Base-by-base conservation (phyloP, 1,284 basidiomycete species). In the Kwoniella shivajii region DNA sequence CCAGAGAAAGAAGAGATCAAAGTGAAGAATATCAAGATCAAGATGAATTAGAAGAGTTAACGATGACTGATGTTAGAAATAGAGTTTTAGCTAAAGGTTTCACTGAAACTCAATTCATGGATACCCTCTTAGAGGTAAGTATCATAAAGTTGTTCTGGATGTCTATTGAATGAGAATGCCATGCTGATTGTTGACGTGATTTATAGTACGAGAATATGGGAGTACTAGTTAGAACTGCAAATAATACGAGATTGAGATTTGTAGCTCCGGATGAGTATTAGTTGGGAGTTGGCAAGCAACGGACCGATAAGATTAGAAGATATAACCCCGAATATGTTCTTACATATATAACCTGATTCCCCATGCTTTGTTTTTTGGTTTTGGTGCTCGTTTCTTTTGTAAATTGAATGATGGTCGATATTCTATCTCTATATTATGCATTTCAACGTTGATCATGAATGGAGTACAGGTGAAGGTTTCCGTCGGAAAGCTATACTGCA, bases 101-200 rank as follows among this genome's bases (percentile, higher is more conserved):
- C 78, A 96, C 90, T 11, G 94, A 98, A 75, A 85, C 84, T 6
- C 88, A 92, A 75, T 81, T 98, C 30, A 90, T 88, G 82, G 87
- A 90, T 64, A 89, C 90, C 0, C 86, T 94, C 54, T 68, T 81
- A 18, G 82, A 88, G 80, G 91, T 92, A 69, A 71, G 86, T 79
- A 24, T 31, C 20, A 6, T 33, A 26, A 14, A 11, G 14, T 16
- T 50, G 9, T 37, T 20, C 20, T 30, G 1, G n/a, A 11, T 30
- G 31, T 34, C 6, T 39, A 14, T 31, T 9, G 13, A 29, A 44
- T 27, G 45, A 49, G 20, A 30, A 24, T 24, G 16, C 6, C 31
- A 45, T 16, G 20, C 10, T 39, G 47, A 26, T n/a, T 27, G 27
- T 50, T 54, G 29, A 60, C 31, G 27, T 33, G 3, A 20, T 37